phyloP scores from a whole-genome alignment of 139 green algal species.

The Eudorina sp. region DNA sequence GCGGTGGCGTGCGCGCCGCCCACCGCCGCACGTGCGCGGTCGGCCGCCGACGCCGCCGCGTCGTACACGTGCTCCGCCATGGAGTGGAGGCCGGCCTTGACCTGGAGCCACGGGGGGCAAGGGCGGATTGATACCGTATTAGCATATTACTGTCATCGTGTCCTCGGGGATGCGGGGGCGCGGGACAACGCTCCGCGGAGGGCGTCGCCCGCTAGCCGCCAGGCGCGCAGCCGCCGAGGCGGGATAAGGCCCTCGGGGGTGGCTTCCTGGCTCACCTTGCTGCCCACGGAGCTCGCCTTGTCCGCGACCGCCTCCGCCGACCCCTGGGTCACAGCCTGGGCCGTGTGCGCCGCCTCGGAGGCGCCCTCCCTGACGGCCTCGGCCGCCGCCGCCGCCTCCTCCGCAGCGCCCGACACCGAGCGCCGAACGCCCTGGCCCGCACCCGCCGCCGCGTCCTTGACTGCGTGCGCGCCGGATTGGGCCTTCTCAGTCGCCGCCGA shows the following conservation, averaged over 20 bases:
- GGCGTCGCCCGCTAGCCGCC: no score
- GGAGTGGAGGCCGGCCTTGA: not conserved
- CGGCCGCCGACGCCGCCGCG: not conserved
- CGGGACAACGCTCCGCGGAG: no score
- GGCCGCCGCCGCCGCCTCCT: not conserved
- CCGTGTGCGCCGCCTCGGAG: not conserved
- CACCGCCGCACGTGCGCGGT: not conserved
- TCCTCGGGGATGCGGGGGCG: no score
- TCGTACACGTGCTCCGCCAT: not conserved
- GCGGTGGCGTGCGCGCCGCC: not conserved
- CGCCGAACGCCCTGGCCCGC: no score
- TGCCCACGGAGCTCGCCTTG: not conserved
- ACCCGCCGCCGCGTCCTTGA: no score
- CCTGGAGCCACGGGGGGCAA: no score
- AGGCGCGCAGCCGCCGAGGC: no score
- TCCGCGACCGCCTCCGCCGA: slow-evolving; percentile 13
- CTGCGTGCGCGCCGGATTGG: no score
- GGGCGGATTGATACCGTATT: no score
- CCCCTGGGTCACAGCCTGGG: not conserved
- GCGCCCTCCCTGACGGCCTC: not conserved
- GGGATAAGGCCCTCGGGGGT: no score
- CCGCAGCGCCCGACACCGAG: no score
- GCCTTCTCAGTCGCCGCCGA: not conserved
- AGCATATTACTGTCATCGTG: no score
- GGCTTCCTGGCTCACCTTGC: not conserved